These are phyloP conservation scores for Massariosphaeria phaeospora DNA, from an alignment of 495 filamentous ascomycete species.

Conservation along the genomic window DNA sequence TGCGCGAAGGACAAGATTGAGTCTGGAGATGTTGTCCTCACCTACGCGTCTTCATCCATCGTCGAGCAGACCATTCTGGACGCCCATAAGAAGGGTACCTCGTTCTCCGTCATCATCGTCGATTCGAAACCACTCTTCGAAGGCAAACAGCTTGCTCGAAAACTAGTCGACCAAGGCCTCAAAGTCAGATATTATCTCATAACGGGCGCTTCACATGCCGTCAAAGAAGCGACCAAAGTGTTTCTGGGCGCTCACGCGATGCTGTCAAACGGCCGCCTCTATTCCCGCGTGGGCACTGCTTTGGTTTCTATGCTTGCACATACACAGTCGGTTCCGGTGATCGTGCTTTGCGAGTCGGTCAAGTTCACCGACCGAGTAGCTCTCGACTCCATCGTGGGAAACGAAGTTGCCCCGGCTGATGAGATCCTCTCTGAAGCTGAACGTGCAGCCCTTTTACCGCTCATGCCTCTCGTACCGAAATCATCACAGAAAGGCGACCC, in stretches of 20 bases:
- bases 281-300: conserved; percentile 81
- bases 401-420: conserved; percentile 74
- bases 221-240: conserved; percentile 71
- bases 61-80: conserved; percentile 72
- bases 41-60: conserved; percentile 82
- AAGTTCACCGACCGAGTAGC: conserved; percentile 92
- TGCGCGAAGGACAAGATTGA: conserved; percentile 70
- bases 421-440: conserved; percentile 49
- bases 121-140: conserved; percentile 78
- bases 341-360: conserved; percentile 88
- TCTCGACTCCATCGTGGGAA: conserved; percentile 84
- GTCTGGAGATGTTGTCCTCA: conserved; percentile 76
- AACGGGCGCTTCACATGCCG: conserved; percentile 64
- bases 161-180: conserved; percentile 62
- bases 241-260: conserved; percentile 56
- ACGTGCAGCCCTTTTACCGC: conserved; percentile 22
- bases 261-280: conserved; percentile 55
- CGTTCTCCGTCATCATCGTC: conserved; percentile 78
- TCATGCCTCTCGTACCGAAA: conserved; percentile 24
- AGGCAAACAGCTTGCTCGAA: conserved; percentile 68
- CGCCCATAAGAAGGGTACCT: conserved; percentile 62
- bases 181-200: conserved; percentile 75
- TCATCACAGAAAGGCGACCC: conserved; percentile 12
- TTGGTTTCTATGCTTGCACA: conserved; percentile 83
- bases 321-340: conserved; percentile 68